Evolutionary conservation across 169 alveolate genomes (phyloP).

Genomic region (Eimeria tenella): DNA sequence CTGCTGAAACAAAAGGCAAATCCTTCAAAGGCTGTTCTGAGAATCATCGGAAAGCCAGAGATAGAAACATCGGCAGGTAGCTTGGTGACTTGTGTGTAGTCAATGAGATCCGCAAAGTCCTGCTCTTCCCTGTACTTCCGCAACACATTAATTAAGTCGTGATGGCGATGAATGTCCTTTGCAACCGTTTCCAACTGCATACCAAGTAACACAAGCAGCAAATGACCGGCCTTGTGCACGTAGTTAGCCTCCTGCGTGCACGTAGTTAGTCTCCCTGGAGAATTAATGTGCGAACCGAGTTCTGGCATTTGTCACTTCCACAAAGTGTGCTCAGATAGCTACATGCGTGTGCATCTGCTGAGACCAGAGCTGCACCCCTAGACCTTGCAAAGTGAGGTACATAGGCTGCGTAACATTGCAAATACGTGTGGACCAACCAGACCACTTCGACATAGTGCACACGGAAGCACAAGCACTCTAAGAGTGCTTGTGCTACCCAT

Average conservation of each 20-base stretch:
- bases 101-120: constrained; percentile 58
- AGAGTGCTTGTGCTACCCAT: background rate
- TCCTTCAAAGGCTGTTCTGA: constrained; percentile 75
- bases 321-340: no score
- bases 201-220: background rate
- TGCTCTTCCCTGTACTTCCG: constrained; percentile 16
- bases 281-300: no score
- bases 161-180: constrained; percentile 48
- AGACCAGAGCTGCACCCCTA: no score
- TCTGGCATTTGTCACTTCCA: no score
- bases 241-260: no score
- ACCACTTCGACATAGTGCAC: background rate
- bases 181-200: constrained; percentile 49
- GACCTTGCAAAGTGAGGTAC: no score
- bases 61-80: constrained; percentile 73
- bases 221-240: no score
- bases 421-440: no score
- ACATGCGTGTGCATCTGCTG: no score
- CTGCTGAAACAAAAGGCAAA: constrained; percentile 69
- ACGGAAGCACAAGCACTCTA: background rate
- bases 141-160: constrained; percentile 54
- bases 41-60: constrained; percentile 75
- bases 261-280: no score
- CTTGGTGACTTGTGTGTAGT: constrained; percentile 72
- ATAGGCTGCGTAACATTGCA: no score